Percentiles rank a stretch among this genome's conserved stretches.
These are phyloP conservation scores for Phycomyces nitens DNA, from an alignment of 192 early-diverging fungal species.

Conservation along the genomic window DNA sequence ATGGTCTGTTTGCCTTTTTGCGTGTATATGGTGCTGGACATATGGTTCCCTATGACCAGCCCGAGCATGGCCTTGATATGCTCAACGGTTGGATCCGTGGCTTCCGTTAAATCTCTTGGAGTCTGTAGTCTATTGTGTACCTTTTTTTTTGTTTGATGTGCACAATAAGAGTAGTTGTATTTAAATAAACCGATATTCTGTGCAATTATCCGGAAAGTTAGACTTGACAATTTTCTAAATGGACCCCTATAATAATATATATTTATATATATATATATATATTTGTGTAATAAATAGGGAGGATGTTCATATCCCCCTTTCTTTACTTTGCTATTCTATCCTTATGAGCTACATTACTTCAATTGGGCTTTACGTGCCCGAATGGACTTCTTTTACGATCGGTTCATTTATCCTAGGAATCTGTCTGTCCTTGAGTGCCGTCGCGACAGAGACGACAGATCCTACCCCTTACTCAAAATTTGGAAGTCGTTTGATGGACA, in stretches of 20 bases:
- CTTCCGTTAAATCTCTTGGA: background rate
- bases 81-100: conserved; percentile 76
- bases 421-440: background rate
- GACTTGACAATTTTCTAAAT: too few relatives aligned
- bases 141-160: too few relatives aligned
- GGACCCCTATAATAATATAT: too few relatives aligned
- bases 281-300: too few relatives aligned
- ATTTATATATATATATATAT: too few relatives aligned
- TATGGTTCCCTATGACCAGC: conserved; percentile 95
- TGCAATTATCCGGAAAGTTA: background rate
- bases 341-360: conserved; percentile 1
- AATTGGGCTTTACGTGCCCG: conserved; percentile 12
- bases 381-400: conserved; percentile 3
- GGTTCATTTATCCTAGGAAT: background rate
- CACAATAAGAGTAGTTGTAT: too few relatives aligned
- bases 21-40: conserved; percentile 85
- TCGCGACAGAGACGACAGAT: background rate
- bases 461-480: conserved; percentile 14
- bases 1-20: conserved; percentile 79
- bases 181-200: background rate
- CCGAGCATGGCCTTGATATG: conserved; percentile 76
- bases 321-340: too few relatives aligned
- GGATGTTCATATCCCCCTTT: too few relatives aligned
- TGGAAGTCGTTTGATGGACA: background rate
- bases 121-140: too few relatives aligned